Percentiles rank a stretch among this genome's conserved stretches.
These are phyloP conservation scores for Bacidia gigantensis DNA, from an alignment of 495 filamentous ascomycete species.

Conservation along the genomic window DNA sequence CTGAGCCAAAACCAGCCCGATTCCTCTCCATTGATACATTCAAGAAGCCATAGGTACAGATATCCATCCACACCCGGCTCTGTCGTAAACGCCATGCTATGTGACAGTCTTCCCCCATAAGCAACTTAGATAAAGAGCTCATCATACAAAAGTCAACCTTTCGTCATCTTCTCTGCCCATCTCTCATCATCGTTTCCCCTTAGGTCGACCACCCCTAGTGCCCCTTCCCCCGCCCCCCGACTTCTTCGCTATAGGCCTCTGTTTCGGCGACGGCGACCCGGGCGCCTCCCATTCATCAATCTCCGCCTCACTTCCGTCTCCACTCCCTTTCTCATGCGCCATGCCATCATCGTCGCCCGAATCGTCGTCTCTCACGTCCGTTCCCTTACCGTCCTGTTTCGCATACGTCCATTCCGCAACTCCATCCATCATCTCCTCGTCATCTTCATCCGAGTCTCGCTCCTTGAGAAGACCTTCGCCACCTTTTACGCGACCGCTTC, in stretches of 20 bases:
- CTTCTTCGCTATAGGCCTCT: slow-evolving; percentile 2
- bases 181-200: slow-evolving; percentile 6
- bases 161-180: not conserved
- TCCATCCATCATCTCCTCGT: slow-evolving; percentile 35
- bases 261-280: slow-evolving; percentile 10
- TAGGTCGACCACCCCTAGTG: slow-evolving; percentile 2
- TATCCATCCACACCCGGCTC: not conserved
- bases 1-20: too few relatives aligned
- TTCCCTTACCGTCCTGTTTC: slow-evolving; percentile 9
- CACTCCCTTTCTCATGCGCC: slow-evolving; percentile 12
- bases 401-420: slow-evolving; percentile 19
- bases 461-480: slow-evolving; percentile 36
- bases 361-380: slow-evolving; percentile 11
- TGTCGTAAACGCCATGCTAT: not conserved
- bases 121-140: not conserved
- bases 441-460: slow-evolving; percentile 42
- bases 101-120: not conserved
- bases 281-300: slow-evolving; percentile 13
- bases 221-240: not conserved
- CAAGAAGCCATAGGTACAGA: not conserved
- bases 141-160: not conserved
- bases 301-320: slow-evolving; percentile 19
- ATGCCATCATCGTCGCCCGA: slow-evolving; percentile 11
- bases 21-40: not conserved
- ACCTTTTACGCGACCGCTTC: slow-evolving; percentile 27